A percentile compares a stretch with the other conserved stretches of the same genome.
phyloP scores from a whole-genome alignment of 805 yeast genomes.

The Hanseniaspora thailandica region DNA sequence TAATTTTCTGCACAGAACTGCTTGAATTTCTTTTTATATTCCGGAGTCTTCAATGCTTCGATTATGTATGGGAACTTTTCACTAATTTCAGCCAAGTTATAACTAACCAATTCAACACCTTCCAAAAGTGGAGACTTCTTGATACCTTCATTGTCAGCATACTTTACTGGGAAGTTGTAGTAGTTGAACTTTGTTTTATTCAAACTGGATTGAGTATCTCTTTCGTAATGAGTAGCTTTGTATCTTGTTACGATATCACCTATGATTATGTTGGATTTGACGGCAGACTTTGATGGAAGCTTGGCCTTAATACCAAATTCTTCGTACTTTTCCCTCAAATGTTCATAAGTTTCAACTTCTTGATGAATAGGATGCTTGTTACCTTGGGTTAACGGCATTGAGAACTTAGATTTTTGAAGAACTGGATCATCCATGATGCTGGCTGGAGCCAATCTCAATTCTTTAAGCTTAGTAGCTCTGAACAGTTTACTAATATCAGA shows the following conservation, averaged over 20 bases:
- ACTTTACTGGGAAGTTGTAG: slow-evolving; percentile 37
- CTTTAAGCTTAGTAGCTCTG: slow-evolving; percentile 14
- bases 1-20: slow-evolving; percentile 42
- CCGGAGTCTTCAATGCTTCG: background rate
- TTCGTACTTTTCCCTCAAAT: slow-evolving; percentile 46
- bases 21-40: slow-evolving; percentile 42
- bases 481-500: slow-evolving; percentile 7
- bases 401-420: slow-evolving; percentile 9
- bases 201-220: slow-evolving; percentile 54
- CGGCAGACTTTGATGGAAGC: slow-evolving; percentile 46
- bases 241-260: slow-evolving; percentile 58
- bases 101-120: background rate
- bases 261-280: slow-evolving; percentile 46
- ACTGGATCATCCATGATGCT: background rate
- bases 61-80: background rate
- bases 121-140: slow-evolving; percentile 30
- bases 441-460: slow-evolving; percentile 4
- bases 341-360: slow-evolving; percentile 54
- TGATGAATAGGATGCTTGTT: slow-evolving; percentile 52
- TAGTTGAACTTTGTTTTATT: slow-evolving; percentile 59
- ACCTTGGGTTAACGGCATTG: slow-evolving; percentile 17
- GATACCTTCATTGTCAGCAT: slow-evolving; percentile 17
- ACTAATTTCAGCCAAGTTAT: background rate
- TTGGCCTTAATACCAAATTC: slow-evolving; percentile 69
- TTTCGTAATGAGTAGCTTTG: slow-evolving; percentile 37